Conservation (phyloP, 2,329 filamentous ascomycete genomes). For the Xylariaceae sp. region DNA sequence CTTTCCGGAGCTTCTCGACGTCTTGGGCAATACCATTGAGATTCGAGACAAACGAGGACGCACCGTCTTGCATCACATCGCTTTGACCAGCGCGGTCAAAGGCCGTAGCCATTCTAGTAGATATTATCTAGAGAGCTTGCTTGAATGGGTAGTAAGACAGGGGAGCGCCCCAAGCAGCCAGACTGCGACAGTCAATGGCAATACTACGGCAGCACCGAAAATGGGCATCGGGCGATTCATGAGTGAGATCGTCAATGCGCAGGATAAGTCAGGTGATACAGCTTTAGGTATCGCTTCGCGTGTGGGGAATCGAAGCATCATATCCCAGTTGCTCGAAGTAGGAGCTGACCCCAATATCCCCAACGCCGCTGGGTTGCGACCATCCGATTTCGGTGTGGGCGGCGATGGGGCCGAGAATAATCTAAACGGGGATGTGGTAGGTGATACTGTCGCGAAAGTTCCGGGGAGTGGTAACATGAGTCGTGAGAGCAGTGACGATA, state of each 20-base stretch:
- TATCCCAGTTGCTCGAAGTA: constrained; percentile 93
- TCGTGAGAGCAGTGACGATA: constrained; percentile 71
- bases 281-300: constrained; percentile 89
- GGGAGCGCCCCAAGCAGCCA: constrained; percentile 58
- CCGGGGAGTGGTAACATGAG: constrained; percentile 48
- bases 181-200: constrained; percentile 30
- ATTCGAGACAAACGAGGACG: constrained; percentile 82
- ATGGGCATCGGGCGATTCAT: constrained; percentile 92
- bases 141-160: constrained; percentile 91
- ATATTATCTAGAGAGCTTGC: constrained; percentile 89
- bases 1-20: constrained; percentile 84
- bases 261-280: constrained; percentile 90
- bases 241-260: constrained; percentile 92
- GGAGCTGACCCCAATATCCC: constrained; percentile 88
- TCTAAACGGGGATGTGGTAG: constrained; percentile 19
- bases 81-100: constrained; percentile 91
- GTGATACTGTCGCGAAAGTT: constrained; percentile 39
- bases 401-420: constrained; percentile 43
- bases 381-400: constrained; percentile 91
- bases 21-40: constrained; percentile 85
- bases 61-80: constrained; percentile 93
- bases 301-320: constrained; percentile 89
- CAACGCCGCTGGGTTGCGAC: constrained; percentile 81
- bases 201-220: constrained; percentile 44
- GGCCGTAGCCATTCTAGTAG: constrained; percentile 85